Evolutionary conservation across 768 basidiomycete species (phyloP).

Genomic region (Hypholoma fasciculare): DNA sequence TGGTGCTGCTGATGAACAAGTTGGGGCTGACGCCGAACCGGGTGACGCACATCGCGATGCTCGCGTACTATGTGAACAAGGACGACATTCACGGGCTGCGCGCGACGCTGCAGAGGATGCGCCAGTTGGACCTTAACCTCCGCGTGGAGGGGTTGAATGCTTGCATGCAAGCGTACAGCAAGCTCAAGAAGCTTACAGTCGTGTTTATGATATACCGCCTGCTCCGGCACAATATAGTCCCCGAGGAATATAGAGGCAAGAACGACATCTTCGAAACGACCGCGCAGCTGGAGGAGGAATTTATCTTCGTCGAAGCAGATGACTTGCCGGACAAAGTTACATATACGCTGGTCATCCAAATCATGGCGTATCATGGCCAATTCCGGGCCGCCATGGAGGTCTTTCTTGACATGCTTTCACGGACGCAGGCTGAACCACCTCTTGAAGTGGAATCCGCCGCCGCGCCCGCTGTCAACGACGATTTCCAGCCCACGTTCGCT

Average conservation of each 20-base stretch:
- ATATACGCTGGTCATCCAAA: constrained; percentile 69
- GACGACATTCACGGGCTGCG: constrained; percentile 55
- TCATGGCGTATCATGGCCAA: constrained; percentile 70
- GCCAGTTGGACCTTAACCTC: constrained; percentile 47
- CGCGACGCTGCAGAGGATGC: constrained; percentile 52
- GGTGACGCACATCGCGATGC: constrained; percentile 59
- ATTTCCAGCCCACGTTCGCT: constrained; percentile 38
- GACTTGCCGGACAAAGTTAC: constrained; percentile 64
- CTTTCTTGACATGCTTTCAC: constrained; percentile 68
- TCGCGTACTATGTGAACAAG: constrained; percentile 53
- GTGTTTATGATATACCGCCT: constrained; percentile 62
- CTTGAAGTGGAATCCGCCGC: constrained; percentile 25
- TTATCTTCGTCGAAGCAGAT: constrained; percentile 40
- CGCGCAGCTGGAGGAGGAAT: constrained; percentile 43
- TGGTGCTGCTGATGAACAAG: constrained; percentile 49
- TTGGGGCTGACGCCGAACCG: constrained; percentile 60
- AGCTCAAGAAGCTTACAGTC: constrained; percentile 51
- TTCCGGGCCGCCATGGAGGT: constrained; percentile 53
- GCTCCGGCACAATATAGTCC: constrained; percentile 52
- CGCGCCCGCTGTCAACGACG: not conserved
- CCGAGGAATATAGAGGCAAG: constrained; percentile 31
- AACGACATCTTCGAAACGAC: constrained; percentile 34
- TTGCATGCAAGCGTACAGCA: constrained; percentile 68
- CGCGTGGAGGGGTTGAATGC: constrained; percentile 70
- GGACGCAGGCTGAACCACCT: constrained; percentile 37